phyloP scores from a whole-genome alignment of 140 eudicot genomes.

The Anethum foeniculum region DNA sequence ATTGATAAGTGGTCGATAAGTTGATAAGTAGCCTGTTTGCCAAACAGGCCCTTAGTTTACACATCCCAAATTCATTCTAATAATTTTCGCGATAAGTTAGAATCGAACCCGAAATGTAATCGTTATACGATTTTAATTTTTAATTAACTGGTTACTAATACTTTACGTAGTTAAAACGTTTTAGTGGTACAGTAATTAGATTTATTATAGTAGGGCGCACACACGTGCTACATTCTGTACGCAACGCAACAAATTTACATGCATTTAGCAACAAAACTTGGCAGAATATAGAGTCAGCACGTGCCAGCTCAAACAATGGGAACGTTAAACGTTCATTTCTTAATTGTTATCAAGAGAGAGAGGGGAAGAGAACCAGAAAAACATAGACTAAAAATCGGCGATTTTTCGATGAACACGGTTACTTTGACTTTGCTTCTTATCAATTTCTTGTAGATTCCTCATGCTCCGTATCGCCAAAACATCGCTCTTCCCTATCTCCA shows the following conservation, averaged over 20 bases:
- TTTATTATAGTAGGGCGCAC: background rate
- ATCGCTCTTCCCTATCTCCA: slow-evolving; percentile 24
- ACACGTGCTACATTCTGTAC: slow-evolving; percentile 3
- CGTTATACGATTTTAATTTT: no score
- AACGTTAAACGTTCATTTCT: slow-evolving; percentile 5
- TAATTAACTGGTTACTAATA: no score
- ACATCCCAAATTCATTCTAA: no score
- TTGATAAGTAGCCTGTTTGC: no score
- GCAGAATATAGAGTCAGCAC: background rate
- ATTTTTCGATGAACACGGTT: slow-evolving; percentile 51
- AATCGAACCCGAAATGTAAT: no score
- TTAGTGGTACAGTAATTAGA: background rate
- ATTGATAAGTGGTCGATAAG: no score
- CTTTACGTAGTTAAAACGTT: background rate
- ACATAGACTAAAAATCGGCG: slow-evolving; percentile 37
- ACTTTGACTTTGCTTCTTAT: slow-evolving; percentile 14
- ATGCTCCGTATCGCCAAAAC: slow-evolving; percentile 52
- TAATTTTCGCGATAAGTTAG: no score
- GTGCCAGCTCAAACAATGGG: slow-evolving; percentile 3
- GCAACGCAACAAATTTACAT: slow-evolving; percentile 1
- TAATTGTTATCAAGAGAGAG: slow-evolving; percentile 5
- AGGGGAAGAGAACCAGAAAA: background rate
- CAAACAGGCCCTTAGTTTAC: no score
- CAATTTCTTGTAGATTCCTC: slow-evolving; percentile 54
- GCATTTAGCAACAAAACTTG: background rate